These are phyloP conservation scores for Tetradesmus lagerheimii DNA, from an alignment of 139 green algal species.

Conservation along the genomic window DNA sequence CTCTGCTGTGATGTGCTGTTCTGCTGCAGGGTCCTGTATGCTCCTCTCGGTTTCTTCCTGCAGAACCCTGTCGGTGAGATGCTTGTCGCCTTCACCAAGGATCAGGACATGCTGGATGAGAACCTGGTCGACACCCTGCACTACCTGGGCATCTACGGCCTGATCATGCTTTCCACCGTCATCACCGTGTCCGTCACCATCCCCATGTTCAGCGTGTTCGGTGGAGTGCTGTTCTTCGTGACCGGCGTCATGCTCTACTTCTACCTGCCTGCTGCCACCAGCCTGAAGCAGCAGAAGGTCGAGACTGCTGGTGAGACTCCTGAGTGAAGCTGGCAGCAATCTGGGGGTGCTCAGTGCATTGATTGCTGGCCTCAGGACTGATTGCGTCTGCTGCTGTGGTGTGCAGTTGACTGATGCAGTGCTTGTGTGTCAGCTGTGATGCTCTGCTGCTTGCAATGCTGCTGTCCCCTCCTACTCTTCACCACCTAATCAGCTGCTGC, in stretches of 20 bases:
- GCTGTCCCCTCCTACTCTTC: no score
- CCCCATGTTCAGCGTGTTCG: constrained; percentile 69
- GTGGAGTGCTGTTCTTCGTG: constrained; percentile 58
- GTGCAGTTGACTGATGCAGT: no score
- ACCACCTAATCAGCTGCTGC: neutral
- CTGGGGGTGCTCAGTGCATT: no score
- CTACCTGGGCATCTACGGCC: constrained; percentile 69
- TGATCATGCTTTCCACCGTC: constrained; percentile 73
- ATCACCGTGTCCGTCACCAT: constrained; percentile 74
- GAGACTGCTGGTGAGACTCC: constrained; percentile 44
- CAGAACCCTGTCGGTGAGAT: constrained; percentile 73
- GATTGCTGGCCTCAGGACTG: no score
- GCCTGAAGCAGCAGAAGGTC: constrained; percentile 68
- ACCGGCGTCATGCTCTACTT: constrained; percentile 66
- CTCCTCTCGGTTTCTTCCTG: constrained; percentile 77
- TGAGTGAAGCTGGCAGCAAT: no score
- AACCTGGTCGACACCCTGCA: constrained; percentile 68
- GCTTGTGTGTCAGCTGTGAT: no score
- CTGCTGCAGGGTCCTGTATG: constrained; percentile 58
- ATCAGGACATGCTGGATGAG: constrained; percentile 77
- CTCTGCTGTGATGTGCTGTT: neutral
- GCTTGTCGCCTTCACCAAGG: constrained; percentile 72
- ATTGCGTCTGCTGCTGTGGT: no score
- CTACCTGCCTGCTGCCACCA: constrained; percentile 74
- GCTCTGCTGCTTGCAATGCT: neutral